Evolutionary conservation across 441 rosid genomes (phyloP).

Genomic region (Croton laevigatus): DNA sequence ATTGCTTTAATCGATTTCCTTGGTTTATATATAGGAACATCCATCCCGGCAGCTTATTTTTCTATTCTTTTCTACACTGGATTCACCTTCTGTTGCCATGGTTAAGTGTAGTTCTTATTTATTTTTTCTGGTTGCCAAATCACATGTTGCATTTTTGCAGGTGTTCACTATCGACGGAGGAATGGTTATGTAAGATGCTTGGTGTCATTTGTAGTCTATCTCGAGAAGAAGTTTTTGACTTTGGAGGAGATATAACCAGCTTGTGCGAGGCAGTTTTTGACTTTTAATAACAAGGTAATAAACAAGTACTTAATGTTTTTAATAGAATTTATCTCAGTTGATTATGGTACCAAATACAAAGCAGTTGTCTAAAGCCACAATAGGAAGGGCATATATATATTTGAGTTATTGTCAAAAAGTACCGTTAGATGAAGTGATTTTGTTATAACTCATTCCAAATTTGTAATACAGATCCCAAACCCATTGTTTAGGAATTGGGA

Average conservation of each 20-base stretch:
- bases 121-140: slow-evolving; percentile 5
- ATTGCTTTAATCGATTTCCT: neutral
- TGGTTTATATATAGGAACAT: neutral
- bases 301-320: neutral
- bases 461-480: neutral
- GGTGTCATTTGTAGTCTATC: too few relatives aligned
- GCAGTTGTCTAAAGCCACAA: slow-evolving; percentile 7
- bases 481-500: too few relatives aligned
- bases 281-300: neutral
- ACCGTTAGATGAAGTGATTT: neutral
- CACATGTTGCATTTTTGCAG: slow-evolving; percentile 37
- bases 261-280: slow-evolving; percentile 13
- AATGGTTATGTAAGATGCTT: slow-evolving; percentile 61
- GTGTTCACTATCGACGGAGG: slow-evolving; percentile 88
- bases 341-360: slow-evolving; percentile 4
- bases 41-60: neutral
- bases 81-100: neutral
- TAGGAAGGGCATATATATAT: slow-evolving; percentile 5
- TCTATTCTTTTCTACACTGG: neutral
- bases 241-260: slow-evolving; percentile 1
- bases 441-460: neutral
- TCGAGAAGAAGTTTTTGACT: neutral
- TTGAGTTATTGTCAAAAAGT: neutral
- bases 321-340: slow-evolving; percentile 17
- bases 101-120: neutral